Conservation (phyloP, 2,329 filamentous ascomycete species). For the Fusarium fracticaudum region DNA sequence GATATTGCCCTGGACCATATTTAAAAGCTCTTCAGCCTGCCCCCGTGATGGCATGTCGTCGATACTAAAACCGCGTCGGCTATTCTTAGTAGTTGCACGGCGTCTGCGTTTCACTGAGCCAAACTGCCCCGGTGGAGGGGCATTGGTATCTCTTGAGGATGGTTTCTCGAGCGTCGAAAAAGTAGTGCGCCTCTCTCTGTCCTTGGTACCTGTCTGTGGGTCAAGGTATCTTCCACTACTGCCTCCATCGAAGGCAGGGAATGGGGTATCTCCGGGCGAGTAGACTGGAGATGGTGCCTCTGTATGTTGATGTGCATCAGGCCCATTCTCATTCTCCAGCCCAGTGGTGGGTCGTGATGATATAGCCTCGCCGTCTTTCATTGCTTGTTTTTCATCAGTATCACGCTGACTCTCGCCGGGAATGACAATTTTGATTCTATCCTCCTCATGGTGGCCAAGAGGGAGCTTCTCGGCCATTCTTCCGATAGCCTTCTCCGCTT, state of each 20-base stretch:
- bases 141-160: constrained; percentile 48
- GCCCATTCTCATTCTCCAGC: constrained; percentile 41
- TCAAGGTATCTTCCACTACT: constrained; percentile 47
- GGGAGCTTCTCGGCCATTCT: constrained; percentile 42
- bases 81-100: constrained; percentile 75
- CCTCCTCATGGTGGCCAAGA: constrained; percentile 35
- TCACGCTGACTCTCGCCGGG: constrained; percentile 43
- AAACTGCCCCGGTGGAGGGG: constrained; percentile 46
- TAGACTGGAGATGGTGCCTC: constrained; percentile 56
- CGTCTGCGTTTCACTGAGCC: constrained; percentile 70
- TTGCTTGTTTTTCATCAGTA: constrained; percentile 54
- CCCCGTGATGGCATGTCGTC: constrained; percentile 81
- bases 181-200: constrained; percentile 62
- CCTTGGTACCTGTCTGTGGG: constrained; percentile 49
- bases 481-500: constrained; percentile 49
- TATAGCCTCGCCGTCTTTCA: constrained; percentile 40
- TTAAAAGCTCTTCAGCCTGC: constrained; percentile 84
- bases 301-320: constrained; percentile 36
- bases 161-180: constrained; percentile 65
- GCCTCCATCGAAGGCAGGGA: constrained; percentile 58
- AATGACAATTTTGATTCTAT: constrained; percentile 47
- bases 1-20: constrained; percentile 85
- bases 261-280: constrained; percentile 55
- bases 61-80: constrained; percentile 68
- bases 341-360: constrained; percentile 24